phyloP scores from a whole-genome alignment of 2,329 filamentous ascomycete genomes.

The Aspergillus hiratsukae region DNA sequence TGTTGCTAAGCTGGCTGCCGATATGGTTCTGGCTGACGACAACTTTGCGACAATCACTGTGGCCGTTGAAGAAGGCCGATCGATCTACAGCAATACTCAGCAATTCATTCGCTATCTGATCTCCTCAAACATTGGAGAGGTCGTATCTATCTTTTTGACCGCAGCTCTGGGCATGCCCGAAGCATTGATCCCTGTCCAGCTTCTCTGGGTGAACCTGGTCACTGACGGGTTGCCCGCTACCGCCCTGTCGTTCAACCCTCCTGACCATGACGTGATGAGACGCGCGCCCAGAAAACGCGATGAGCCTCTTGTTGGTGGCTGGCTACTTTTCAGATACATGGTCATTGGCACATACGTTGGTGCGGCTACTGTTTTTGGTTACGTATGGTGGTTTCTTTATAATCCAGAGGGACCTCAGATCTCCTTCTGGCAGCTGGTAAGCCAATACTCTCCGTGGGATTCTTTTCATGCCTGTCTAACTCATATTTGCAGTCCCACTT shows the following conservation, averaged over 20 bases:
- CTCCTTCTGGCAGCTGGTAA: conserved; percentile 74
- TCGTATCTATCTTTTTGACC: conserved; percentile 97
- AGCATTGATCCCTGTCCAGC: conserved; percentile 91
- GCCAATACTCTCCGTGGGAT: conserved; percentile 15
- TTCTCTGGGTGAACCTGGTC: conserved; percentile 97
- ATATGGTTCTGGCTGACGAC: conserved; percentile 98
- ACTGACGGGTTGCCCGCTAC: conserved; percentile 96
- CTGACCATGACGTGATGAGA: conserved; percentile 98
- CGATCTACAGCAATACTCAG: conserved; percentile 99
- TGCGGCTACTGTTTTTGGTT: conserved; percentile 88
- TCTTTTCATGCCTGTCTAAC: conserved; percentile 11
- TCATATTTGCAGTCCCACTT: conserved; percentile 62
- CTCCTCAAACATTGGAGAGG: conserved; percentile 97
- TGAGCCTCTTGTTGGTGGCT: conserved; percentile 86
- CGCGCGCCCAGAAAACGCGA: conserved; percentile 86
- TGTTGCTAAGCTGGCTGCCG: conserved; percentile 90
- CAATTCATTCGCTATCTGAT: conserved; percentile 99
- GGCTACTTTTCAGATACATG: conserved; percentile 97
- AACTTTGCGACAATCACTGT: conserved; percentile 98
- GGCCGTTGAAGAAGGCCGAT: conserved; percentile 92
- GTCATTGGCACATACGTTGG: conserved; percentile 95
- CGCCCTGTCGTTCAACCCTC: conserved; percentile 93
- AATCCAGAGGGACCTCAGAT: conserved; percentile 87
- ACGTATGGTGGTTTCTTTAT: conserved; percentile 99
- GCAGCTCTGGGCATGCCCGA: conserved; percentile 96